Evolutionary conservation across 2,329 filamentous ascomycete species (phyloP).

Genomic region (Rhexocercosporidium sp.): DNA sequence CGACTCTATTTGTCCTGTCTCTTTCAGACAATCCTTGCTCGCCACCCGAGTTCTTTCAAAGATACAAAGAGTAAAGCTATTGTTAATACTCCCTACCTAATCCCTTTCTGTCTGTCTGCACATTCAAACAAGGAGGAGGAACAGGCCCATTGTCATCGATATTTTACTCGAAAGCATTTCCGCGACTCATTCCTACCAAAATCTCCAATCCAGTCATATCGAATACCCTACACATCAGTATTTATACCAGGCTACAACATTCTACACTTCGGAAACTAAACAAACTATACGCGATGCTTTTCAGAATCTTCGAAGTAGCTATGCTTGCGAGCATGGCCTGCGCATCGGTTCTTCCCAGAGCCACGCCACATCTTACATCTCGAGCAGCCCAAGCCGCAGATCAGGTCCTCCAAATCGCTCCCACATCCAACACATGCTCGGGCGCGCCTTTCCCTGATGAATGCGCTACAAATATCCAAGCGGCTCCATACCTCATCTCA

Average conservation of each 20-base stretch:
- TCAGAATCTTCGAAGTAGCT: constrained; percentile 10
- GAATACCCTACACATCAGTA: neutral
- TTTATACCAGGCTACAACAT: neutral
- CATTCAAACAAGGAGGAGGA: neutral
- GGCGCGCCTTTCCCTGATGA: constrained; percentile 50
- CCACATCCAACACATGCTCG: constrained; percentile 53
- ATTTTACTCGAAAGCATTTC: neutral
- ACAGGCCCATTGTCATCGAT: neutral
- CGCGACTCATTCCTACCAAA: neutral
- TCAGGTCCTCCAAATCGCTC: constrained; percentile 49
- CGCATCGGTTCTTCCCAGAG: constrained; percentile 9
- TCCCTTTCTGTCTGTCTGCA: neutral
- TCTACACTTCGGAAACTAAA: neutral
- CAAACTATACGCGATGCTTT: constrained; percentile 13
- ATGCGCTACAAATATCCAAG: constrained; percentile 57
- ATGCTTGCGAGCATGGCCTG: constrained; percentile 13
- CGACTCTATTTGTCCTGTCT: constrained; percentile 9
- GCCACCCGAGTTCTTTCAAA: neutral
- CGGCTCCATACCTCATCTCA: constrained; percentile 54
- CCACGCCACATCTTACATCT: neutral
- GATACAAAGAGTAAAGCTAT: neutral
- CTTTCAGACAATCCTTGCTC: constrained; percentile 5
- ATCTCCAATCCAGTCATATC: too few species aligned
- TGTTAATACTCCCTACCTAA: neutral
- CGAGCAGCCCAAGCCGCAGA: constrained; percentile 26